phyloP scores from a whole-genome alignment of 345 rosid genomes.

The Dipteronia sinensis region DNA sequence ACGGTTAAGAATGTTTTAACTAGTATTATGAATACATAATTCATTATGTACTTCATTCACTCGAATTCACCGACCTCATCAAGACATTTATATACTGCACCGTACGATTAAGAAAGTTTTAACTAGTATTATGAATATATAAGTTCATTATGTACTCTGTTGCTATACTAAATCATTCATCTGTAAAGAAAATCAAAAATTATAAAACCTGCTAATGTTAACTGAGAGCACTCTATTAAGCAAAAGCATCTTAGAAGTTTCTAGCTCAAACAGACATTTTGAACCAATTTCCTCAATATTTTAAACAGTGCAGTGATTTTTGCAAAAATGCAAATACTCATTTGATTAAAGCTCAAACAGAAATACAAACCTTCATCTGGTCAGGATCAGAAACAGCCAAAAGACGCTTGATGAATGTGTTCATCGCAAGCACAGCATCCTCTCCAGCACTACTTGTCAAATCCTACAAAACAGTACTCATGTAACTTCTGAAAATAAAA shows the following conservation, averaged over 20 bases:
- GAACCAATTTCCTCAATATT: neutral
- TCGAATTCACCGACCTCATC: too few species aligned
- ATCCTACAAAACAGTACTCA: constrained; percentile 53
- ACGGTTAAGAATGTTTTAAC: too few species aligned
- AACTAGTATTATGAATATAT: too few species aligned
- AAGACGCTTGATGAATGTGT: constrained; percentile 90
- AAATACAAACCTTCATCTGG: constrained; percentile 77
- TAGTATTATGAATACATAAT: too few species aligned
- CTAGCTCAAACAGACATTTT: neutral
- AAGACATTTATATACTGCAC: too few species aligned
- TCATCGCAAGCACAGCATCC: constrained; percentile 91
- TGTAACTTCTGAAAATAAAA: constrained; percentile 17
- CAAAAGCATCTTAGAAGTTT: neutral
- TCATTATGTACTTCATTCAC: neutral
- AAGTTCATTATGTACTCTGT: neutral
- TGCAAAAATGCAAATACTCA: neutral
- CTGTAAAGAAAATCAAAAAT: too few species aligned
- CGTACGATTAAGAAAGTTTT: too few species aligned
- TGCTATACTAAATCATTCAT: neutral
- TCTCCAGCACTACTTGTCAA: constrained; percentile 94
- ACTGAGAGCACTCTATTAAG: neutral
- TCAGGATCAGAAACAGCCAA: constrained; percentile 76
- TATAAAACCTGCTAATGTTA: too few species aligned
- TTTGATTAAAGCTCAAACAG: neutral
- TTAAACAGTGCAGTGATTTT: neutral